A percentile compares a stretch with the other conserved stretches of the same genome.
Conservation (phyloP, 306 rosid species). For the Cucumis hystrix region DNA sequence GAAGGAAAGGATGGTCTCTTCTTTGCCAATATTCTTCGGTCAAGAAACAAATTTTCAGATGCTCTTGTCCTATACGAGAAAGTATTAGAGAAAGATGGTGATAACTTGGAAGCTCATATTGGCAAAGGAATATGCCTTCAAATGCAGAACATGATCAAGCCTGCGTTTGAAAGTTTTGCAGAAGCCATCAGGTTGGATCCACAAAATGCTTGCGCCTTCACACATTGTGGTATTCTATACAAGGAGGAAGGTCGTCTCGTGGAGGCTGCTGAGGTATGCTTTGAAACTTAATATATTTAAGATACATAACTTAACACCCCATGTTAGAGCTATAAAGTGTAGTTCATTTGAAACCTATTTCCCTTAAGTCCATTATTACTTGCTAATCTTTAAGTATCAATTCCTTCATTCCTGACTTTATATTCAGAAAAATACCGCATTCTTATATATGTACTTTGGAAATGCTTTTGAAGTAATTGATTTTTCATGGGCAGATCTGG, state of each 20-base stretch:
- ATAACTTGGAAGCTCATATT: conserved; percentile 72
- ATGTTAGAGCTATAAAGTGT: neutral
- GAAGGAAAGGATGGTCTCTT: conserved; percentile 59
- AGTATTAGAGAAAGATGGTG: conserved; percentile 45
- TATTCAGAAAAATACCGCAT: neutral
- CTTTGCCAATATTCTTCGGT: conserved; percentile 69
- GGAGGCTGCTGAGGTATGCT: conserved; percentile 93
- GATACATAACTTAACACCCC: neutral
- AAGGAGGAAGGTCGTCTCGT: conserved; percentile 88
- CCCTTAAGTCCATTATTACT: neutral
- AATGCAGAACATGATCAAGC: conserved; percentile 84
- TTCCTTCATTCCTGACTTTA: neutral
- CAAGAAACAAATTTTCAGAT: conserved; percentile 86
- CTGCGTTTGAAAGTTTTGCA: conserved; percentile 64
- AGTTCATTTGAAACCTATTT: conserved; percentile 3
- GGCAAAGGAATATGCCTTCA: conserved; percentile 97
- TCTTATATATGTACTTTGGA: neutral
- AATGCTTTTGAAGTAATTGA: neutral
- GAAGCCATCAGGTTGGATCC: conserved; percentile 79
- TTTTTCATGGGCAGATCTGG: neutral
- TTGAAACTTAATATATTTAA: neutral
- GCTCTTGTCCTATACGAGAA: conserved; percentile 67
- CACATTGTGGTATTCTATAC: conserved; percentile 81
- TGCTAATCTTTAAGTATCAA: neutral
- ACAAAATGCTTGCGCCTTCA: conserved; percentile 75